phyloP scores from a whole-genome alignment of 768 basidiomycete species.

The Neoboletus subvelutipes region DNA sequence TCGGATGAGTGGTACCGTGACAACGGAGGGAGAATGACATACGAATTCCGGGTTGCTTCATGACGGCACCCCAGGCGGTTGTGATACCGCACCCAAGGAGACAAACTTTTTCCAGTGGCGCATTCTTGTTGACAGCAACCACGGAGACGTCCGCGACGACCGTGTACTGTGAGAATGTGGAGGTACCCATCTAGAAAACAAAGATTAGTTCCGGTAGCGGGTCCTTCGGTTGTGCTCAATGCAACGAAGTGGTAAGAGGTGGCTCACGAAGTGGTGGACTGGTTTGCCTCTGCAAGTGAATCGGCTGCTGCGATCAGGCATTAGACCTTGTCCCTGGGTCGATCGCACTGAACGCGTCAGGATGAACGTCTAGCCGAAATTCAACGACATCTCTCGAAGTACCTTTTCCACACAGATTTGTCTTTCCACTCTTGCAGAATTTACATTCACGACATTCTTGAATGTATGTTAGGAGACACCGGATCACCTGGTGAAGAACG shows the following conservation, averaged over 20 bases:
- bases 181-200: constrained; percentile 87
- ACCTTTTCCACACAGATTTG: constrained; percentile 97
- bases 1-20: not conserved
- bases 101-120: constrained; percentile 95
- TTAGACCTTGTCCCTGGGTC: constrained; percentile 91
- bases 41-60: constrained; percentile 88
- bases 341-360: constrained; percentile 61
- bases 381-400: not conserved
- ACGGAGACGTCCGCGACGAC: constrained; percentile 98
- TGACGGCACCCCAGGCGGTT: constrained; percentile 96
- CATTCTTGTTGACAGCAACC: constrained; percentile 81
- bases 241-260: not conserved
- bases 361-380: not conserved
- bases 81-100: constrained; percentile 96
- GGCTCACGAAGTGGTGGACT: constrained; percentile 86
- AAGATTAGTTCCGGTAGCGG: not conserved
- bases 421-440: constrained; percentile 98
- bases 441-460: constrained; percentile 94
- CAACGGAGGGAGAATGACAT: constrained; percentile 27
- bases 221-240: not conserved
- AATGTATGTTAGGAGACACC: constrained; percentile 6
- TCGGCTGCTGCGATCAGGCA: constrained; percentile 87
- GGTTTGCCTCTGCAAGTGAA: constrained; percentile 89
- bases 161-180: constrained; percentile 99
- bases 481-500: not conserved